Conservation (phyloP, 2,329 filamentous ascomycete species). For the Xylariaceae sp. region DNA sequence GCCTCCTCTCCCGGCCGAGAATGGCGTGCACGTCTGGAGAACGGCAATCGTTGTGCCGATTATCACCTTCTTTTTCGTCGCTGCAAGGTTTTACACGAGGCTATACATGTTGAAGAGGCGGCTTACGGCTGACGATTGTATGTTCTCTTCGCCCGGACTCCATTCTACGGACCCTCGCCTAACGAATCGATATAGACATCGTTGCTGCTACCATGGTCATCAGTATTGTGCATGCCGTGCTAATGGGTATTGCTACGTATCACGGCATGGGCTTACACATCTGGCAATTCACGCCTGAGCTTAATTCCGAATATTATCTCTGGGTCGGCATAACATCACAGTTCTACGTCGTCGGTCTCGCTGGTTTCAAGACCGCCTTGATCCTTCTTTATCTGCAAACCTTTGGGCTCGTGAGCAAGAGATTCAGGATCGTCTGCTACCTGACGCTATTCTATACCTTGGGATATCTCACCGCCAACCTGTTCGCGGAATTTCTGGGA, state of each 20-base stretch:
- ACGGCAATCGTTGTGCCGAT: conserved; percentile 39
- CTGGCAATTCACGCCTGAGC: conserved; percentile 41
- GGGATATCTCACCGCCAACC: conserved; percentile 67
- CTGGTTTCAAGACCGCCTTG: conserved; percentile 42
- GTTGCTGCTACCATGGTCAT: conserved; percentile 38
- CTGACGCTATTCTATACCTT: conserved; percentile 49
- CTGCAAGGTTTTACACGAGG: conserved; percentile 39
- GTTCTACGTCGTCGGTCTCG: conserved; percentile 40
- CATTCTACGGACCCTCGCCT: not conserved
- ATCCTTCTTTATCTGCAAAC: conserved; percentile 40
- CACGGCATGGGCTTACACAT: conserved; percentile 43
- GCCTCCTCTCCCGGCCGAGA: conserved; percentile 36
- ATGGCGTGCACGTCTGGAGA: conserved; percentile 39
- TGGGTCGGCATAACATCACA: conserved; percentile 42
- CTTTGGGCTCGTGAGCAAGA: conserved; percentile 37
- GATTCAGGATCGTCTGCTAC: conserved; percentile 40
- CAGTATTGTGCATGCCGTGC: conserved; percentile 35
- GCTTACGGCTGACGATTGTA: conserved; percentile 40
- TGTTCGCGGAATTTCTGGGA: conserved; percentile 47
- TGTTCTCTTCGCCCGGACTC: conserved; percentile 2
- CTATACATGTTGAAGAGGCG: conserved; percentile 29
- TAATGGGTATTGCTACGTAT: conserved; percentile 40
- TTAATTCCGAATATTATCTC: conserved; percentile 41
- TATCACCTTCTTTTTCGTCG: conserved; percentile 39
- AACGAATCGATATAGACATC: conserved; percentile 30